Conservation (phyloP, 148 eudicot genomes). For the Euryodendron excelsum region DNA sequence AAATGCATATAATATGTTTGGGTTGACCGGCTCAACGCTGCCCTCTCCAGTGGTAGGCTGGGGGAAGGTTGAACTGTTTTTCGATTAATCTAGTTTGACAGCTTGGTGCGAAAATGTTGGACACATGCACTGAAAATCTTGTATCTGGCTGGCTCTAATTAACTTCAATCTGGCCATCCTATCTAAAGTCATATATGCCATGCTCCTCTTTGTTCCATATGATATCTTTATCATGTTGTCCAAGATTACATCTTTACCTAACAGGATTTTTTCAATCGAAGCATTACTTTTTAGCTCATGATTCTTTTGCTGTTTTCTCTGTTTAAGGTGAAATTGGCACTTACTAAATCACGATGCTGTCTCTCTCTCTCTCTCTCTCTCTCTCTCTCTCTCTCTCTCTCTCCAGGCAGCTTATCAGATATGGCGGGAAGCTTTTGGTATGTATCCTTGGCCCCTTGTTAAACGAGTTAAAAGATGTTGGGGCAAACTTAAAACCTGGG, state of each 20-base stretch:
- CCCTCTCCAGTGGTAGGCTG: too few species aligned
- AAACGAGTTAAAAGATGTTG: constrained; percentile 65
- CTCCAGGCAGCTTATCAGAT: constrained; percentile 64
- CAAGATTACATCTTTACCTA: background rate
- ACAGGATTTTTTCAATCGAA: background rate
- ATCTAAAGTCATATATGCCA: background rate
- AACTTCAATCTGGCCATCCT: background rate
- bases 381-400: constrained; percentile 8
- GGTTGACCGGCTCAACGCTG: background rate
- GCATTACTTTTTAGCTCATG: background rate
- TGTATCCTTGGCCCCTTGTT: constrained; percentile 89
- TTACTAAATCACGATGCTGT: background rate
- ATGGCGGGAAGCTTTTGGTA: constrained; percentile 72
- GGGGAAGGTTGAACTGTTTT: background rate
- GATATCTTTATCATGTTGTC: background rate
- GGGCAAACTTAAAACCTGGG: constrained; percentile 62
- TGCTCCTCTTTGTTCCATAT: background rate
- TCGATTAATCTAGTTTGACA: background rate
- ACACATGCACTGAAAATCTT: background rate
- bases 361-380: background rate
- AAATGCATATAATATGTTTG: background rate
- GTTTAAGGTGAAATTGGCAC: background rate
- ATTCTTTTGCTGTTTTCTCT: background rate
- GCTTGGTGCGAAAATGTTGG: background rate
- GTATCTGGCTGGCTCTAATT: background rate